Conservation (phyloP, 2,329 filamentous ascomycete genomes). For the Cladophialophora immunda region DNA sequence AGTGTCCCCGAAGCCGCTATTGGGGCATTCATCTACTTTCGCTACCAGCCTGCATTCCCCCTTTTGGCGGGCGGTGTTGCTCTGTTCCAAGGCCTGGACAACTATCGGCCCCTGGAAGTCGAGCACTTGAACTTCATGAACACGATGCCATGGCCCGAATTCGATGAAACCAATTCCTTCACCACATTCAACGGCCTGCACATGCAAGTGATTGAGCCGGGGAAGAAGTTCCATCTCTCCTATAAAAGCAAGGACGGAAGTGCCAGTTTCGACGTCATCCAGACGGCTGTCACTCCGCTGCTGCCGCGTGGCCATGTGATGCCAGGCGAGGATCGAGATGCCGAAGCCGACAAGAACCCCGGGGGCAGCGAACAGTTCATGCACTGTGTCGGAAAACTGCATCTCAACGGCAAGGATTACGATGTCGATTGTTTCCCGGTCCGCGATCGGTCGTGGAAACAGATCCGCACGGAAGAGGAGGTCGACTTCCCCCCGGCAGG, state of each 20-base stretch:
- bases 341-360: slow-evolving; percentile 68
- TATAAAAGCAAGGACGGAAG: slow-evolving; percentile 3
- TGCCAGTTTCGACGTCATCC: background rate
- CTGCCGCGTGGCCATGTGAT: slow-evolving; percentile 6
- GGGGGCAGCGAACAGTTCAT: slow-evolving; percentile 58
- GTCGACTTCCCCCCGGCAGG: background rate
- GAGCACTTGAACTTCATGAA: slow-evolving; percentile 11
- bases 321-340: slow-evolving; percentile 50
- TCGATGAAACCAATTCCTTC: background rate
- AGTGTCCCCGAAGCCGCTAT: background rate
- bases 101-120: background rate
- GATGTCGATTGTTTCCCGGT: slow-evolving; percentile 9
- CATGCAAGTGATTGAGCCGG: background rate
- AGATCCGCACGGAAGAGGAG: slow-evolving; percentile 10
- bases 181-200: background rate
- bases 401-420: background rate
- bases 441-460: slow-evolving; percentile 9
- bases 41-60: background rate
- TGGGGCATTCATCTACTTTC: background rate
- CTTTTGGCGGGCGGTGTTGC: background rate
- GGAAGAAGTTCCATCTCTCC: background rate
- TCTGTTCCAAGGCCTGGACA: slow-evolving; percentile 10
- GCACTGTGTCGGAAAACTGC: background rate
- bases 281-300: background rate
- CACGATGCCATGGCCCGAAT: background rate